Evolutionary conservation across 805 yeast genomes (phyloP).

Genomic region (Saturnispora zaruensis): DNA sequence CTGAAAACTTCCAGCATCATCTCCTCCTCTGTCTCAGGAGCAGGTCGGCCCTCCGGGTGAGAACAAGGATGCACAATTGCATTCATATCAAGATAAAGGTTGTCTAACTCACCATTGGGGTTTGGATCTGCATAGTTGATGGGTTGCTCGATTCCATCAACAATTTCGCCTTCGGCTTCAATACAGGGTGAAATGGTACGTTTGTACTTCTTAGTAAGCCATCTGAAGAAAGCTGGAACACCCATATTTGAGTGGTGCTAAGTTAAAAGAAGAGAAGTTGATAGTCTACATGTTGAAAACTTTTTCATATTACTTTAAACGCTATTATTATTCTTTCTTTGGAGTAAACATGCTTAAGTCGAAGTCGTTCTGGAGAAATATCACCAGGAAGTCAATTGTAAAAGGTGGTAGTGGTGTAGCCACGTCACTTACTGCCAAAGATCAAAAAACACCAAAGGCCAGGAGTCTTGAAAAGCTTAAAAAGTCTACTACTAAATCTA

Average conservation of each 20-base stretch:
- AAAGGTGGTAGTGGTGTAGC: constrained; percentile 4
- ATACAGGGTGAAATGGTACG: constrained; percentile 86
- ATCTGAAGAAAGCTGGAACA: constrained; percentile 95
- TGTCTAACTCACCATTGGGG: constrained; percentile 94
- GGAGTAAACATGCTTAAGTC: constrained; percentile 3
- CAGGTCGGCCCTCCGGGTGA: constrained; percentile 93
- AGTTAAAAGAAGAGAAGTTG: neutral
- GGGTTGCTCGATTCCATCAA: constrained; percentile 58
- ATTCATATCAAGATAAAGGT: constrained; percentile 92
- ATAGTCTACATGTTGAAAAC: constrained; percentile 1
- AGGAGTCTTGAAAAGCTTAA: constrained; percentile 12
- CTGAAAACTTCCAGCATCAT: constrained; percentile 91
- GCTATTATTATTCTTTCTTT: neutral
- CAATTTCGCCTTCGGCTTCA: constrained; percentile 54
- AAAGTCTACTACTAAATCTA: constrained; percentile 10
- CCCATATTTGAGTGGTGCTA: constrained; percentile 46
- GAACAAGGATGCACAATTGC: constrained; percentile 99
- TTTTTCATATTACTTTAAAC: neutral
- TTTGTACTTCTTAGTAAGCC: constrained; percentile 91
- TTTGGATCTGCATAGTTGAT: constrained; percentile 66
- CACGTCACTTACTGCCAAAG: constrained; percentile 2
- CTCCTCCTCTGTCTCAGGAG: constrained; percentile 95
- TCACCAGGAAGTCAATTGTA: constrained; percentile 10
- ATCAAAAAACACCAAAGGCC: constrained; percentile 9
- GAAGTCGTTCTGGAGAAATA: constrained; percentile 1